Evolutionary conservation across 2,329 filamentous ascomycete genomes (phyloP).

Genomic region (Penicillium sp.): DNA sequence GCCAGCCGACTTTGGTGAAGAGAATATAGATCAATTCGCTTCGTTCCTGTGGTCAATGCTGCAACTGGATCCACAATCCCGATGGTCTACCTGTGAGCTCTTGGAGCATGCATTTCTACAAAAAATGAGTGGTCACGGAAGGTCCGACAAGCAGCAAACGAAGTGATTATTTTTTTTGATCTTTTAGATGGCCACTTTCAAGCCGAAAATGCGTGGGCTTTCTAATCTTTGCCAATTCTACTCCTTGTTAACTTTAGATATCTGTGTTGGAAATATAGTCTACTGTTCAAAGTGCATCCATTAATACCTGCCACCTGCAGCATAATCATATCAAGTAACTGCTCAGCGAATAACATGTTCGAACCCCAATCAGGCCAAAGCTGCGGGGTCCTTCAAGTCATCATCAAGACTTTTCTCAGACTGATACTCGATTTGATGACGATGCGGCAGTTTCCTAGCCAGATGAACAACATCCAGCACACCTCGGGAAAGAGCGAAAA

Average conservation of each 20-base stretch:
- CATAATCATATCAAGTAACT: not conserved
- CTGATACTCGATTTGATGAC: slow-evolving; percentile 1
- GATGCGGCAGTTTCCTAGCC: slow-evolving; percentile 12
- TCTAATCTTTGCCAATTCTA: too few species aligned
- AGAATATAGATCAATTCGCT: too few species aligned
- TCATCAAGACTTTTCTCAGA: slow-evolving; percentile 2
- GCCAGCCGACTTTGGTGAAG: too few species aligned
- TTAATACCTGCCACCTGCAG: not conserved
- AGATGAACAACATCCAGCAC: slow-evolving; percentile 14
- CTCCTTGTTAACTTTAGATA: not conserved
- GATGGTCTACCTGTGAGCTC: too few species aligned
- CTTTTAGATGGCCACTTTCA: too few species aligned
- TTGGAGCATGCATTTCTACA: too few species aligned
- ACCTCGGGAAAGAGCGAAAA: slow-evolving; percentile 13
- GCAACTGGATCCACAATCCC: too few species aligned
- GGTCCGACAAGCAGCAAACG: too few species aligned
- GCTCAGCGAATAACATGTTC: not conserved
- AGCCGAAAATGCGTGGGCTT: too few species aligned
- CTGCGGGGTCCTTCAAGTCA: not conserved
- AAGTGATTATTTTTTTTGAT: too few species aligned
- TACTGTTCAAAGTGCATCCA: not conserved
- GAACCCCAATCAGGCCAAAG: not conserved
- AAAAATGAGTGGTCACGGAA: too few species aligned
- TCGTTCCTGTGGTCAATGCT: too few species aligned
- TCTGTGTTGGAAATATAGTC: not conserved